Evolutionary conservation across 1,139 yeast genomes (phyloP), one percentile per base, ranked within the genome.

Genomic region (Candida pseudoviswanathii): DNA sequence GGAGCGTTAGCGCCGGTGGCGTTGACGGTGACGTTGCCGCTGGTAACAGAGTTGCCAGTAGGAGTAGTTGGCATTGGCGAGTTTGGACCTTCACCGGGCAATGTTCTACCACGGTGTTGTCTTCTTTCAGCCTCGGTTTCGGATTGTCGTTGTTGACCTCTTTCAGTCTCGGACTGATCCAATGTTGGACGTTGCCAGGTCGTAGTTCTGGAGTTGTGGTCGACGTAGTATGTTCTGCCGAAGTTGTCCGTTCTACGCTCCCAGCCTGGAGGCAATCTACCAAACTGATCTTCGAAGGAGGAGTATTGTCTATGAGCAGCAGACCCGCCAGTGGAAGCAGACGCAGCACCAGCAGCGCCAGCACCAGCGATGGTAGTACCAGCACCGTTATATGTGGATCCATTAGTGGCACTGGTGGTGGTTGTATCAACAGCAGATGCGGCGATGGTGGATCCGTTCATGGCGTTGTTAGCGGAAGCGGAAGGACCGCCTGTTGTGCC

Each of bases 241-340:
- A 91, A 89, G 66, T 91, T 91, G 68, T 94, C 99, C 1, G 98
- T 92, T 68, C 98, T 84, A 60, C 99, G 84, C 70, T 94, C 99
- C 99, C 99, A 94, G 2, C 99, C 99, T 3, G 97, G 89, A 4
- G 99, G 99, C 58, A 94, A 77, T 62, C 97, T 80, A 44, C 99
- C 99, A 61, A 85, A 84, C 65, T 94, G 98, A 70, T 94, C 99
- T 69, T 94, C 99, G 66, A 94, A 94, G 1, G 98, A 89, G 2
- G 96, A 88, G 60, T 85, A 86, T 58, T 86, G 94, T 63, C 90
- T 80, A 59, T 70, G 71, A 40, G 63, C 54, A 29, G 62, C 53
- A 10, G 65, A 52, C 3, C 61, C 56, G 32, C 62, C 51, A 7
- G 65, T 51, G 24, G 59, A 40, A 1, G 64, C 50, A n/a, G 62